Conservation (phyloP, 371 early-diverging fungal species). For the Mortierella sp. region DNA sequence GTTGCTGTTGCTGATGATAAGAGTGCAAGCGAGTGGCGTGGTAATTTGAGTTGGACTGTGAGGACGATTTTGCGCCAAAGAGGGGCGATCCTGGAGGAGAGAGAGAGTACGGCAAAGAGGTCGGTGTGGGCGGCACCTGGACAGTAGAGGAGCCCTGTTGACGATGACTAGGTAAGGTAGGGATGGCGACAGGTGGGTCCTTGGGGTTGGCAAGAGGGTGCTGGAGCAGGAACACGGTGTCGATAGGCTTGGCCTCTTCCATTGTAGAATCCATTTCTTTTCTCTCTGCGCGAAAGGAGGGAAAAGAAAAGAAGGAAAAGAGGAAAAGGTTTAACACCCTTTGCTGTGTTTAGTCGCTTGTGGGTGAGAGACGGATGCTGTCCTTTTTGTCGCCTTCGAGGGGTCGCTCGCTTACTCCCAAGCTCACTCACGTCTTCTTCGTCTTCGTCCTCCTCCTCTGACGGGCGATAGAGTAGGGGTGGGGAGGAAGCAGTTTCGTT, state of each 20-base stretch:
- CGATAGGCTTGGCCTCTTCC: conserved; percentile 30
- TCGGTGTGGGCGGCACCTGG: conserved; percentile 41
- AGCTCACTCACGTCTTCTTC: background rate
- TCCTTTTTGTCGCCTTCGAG: background rate
- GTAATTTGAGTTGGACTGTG: conserved; percentile 19
- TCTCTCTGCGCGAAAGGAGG: background rate
- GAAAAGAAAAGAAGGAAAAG: too few species aligned
- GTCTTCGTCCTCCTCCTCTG: background rate
- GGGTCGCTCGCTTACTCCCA: background rate
- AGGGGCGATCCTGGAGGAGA: conserved; percentile 50
- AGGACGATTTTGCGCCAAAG: conserved; percentile 11
- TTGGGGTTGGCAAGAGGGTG: conserved; percentile 54
- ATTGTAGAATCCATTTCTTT: conserved; percentile 13
- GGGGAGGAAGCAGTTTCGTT: conserved; percentile 11
- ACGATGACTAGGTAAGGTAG: conserved; percentile 46
- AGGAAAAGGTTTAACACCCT: conserved; percentile 15
- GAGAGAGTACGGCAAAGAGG: conserved; percentile 31
- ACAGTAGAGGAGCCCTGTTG: conserved; percentile 22
- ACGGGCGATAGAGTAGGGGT: background rate
- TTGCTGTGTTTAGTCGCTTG: background rate
- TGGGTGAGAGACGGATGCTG: background rate
- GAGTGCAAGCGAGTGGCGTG: conserved; percentile 7
- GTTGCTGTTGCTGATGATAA: background rate
- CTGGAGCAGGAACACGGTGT: conserved; percentile 42
- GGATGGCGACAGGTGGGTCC: conserved; percentile 52